Base-by-base conservation (phyloP, 768 basidiomycete genomes). In the Auricularia cornea region DNA sequence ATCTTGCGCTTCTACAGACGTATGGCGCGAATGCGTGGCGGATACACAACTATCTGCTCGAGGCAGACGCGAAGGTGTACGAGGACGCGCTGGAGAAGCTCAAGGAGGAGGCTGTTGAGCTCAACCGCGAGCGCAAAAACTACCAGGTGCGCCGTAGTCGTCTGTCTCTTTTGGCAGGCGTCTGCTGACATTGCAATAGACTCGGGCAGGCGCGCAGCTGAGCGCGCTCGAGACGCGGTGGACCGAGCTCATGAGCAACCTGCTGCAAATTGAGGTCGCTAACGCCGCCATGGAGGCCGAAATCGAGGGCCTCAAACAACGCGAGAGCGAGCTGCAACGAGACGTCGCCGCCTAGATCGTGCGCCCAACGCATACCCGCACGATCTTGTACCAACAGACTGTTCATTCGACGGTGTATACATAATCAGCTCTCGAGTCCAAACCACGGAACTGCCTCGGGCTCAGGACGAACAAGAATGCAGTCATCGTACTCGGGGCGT, bases 191-290 rank as follows among this genome's bases (percentile, higher is more conserved):
- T 4, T 35, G 54, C 33, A 56, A 14, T 71, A 98, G 90, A 91
- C 89, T 54, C 84, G 80, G 10, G 77, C 88, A 23, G 94, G 94
- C 60, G 80, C 83, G 60, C 91, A 94, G 69, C 77, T 98, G 64
- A 89, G 85, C 31, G 78, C 84, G 10, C 77, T 97, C 64, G 94
- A 98, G 75, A 89, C 84, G 40, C 82, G 87, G 66, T 98, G 95
- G 95, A 95, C 92, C 26, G 92, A 94, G 75, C 79, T 98, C 57
- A 87, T 98, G 62, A 94, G 92, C 61, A 89, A 76, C 60, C 89
- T 95, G 54, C 77, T 98, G 64, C 95, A 98, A 75, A 89, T 97
- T 67, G 95, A 97, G 80, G 87, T 98, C 85, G 96, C 94, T 20
- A 95, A 94, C 72, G 82, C 87, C 48, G 92, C 93, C 30, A 74